phyloP scores from a whole-genome alignment of 2,329 filamentous ascomycete species.

The Talaromyces sp. region DNA sequence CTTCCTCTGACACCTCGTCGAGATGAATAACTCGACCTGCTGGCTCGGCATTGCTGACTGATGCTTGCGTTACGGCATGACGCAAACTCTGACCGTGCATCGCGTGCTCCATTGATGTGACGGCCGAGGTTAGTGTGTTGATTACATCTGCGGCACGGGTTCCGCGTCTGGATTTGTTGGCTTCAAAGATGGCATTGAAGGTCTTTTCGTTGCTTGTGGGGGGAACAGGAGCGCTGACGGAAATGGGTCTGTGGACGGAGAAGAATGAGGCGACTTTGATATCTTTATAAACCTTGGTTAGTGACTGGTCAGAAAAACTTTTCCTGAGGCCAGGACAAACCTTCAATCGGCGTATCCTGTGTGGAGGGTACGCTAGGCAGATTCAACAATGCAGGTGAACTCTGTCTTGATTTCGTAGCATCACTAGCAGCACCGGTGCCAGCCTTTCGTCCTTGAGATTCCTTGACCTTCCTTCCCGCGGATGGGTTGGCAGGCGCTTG shows the following conservation, averaged over 20 bases:
- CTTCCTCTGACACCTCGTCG: slow-evolving; percentile 52
- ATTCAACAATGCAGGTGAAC: slow-evolving; percentile 38
- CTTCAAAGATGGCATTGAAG: slow-evolving; percentile 80
- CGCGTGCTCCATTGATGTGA: slow-evolving; percentile 43
- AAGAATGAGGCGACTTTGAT: slow-evolving; percentile 90
- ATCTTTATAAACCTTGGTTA: slow-evolving; percentile 34
- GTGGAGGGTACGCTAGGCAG: slow-evolving; percentile 50
- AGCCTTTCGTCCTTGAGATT: slow-evolving; percentile 13
- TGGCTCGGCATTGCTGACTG: slow-evolving; percentile 21
- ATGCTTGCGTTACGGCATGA: slow-evolving; percentile 28
- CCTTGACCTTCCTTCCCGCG: slow-evolving; percentile 34
- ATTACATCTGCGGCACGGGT: slow-evolving; percentile 57
- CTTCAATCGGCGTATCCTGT: slow-evolving; percentile 48
- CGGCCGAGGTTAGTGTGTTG: slow-evolving; percentile 57
- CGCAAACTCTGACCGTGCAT: slow-evolving; percentile 32
- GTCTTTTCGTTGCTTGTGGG: slow-evolving; percentile 66
- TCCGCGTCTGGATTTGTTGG: slow-evolving; percentile 46
- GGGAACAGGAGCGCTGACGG: slow-evolving; percentile 77
- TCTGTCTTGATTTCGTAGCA: slow-evolving; percentile 35
- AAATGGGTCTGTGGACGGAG: slow-evolving; percentile 91
- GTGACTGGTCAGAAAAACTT: slow-evolving; percentile 46
- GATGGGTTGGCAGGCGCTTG: slow-evolving; percentile 19
- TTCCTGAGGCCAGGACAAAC: slow-evolving; percentile 29
- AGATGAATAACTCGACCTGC: slow-evolving; percentile 31
- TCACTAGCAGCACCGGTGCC: slow-evolving; percentile 15